Base-by-base conservation (phyloP, 352 stramenopile species). In the Phytophthora pluvialis region DNA sequence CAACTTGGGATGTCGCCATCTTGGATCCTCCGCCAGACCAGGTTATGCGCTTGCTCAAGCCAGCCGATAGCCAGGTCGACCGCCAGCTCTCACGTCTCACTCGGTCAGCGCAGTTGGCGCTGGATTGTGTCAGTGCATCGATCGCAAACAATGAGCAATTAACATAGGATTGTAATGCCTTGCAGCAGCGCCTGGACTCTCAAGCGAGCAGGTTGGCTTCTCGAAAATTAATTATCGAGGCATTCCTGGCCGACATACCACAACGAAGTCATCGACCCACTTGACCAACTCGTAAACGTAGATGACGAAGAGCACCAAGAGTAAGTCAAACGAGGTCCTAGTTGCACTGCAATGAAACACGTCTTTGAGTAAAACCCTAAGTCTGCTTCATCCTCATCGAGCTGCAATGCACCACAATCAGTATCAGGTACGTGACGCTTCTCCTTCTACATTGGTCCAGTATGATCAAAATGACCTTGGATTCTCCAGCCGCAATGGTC, bases 71-170 rank as follows among this genome's bases (percentile, higher is more conserved):
- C 5, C 43, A 48, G 18, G 39, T 36, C 13, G 54, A 54, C 3
- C 43, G 26, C 3, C 54, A 54, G 12, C 13, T 54, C 0, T 25
- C 33, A 5, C 16, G 18, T 16, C 42, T 63, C 11, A 32, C 44
- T 15, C n/a, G 25, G 16, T 48, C 44, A 21, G 36, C 54, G 9
- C 29, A 33, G 5, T 3, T 55, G 32, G 33, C 33, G 3, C 35
- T 63, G 33, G 54, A 63, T 36, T 25, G 16, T 29, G 25, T 63
- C 9, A 46, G 47, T 38, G 32, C 31, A 11, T 9, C 43, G 13
- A 53, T 47, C 12, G 25, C 31, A 7, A 33, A 52, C 21, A 62
- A 62, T 21, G 5, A 38, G 4, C 12, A 46, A 36, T 9, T 62
- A 12, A 29, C 32, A 15, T 3, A 45, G 4, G 43, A 62, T 39